A percentile compares a stretch with the other conserved stretches of the same genome.
Evolutionary conservation across 1,139 yeast genomes (phyloP).

Genomic region (Yamadazyma friedrichii): DNA sequence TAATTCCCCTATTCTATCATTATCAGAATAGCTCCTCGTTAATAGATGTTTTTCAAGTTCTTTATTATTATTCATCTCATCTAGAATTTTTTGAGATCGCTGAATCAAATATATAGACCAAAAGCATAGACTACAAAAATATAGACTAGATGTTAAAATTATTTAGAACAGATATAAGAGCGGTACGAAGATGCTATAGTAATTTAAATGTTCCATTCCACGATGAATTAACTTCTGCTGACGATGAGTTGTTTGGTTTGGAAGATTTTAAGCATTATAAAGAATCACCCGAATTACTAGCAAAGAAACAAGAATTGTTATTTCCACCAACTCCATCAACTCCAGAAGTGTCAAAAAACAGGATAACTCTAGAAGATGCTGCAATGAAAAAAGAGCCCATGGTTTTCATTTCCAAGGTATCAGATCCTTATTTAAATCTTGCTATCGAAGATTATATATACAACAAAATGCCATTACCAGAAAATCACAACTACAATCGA

Average conservation of each 20-base stretch:
- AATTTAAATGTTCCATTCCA: slow-evolving; percentile 33
- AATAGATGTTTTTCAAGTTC: slow-evolving; percentile 53
- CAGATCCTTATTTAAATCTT: slow-evolving; percentile 71
- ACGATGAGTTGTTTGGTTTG: slow-evolving; percentile 37
- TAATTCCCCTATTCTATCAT: slow-evolving; percentile 45
- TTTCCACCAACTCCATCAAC: background rate
- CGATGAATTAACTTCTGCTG: slow-evolving; percentile 36
- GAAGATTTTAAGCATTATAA: slow-evolving; percentile 41
- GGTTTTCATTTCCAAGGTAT: slow-evolving; percentile 45
- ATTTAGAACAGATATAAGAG: background rate
- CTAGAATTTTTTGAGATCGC: background rate
- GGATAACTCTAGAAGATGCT: slow-evolving; percentile 14
- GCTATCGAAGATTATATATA: slow-evolving; percentile 83
- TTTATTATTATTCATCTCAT: slow-evolving; percentile 18
- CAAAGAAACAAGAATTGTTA: slow-evolving; percentile 9
- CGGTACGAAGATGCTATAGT: slow-evolving; percentile 1
- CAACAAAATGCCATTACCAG: slow-evolving; percentile 51
- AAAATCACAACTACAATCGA: slow-evolving; percentile 38
- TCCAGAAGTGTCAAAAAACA: background rate
- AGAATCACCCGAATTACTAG: slow-evolving; percentile 29
- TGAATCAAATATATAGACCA: background rate
- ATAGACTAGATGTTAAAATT: background rate
- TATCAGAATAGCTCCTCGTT: slow-evolving; percentile 46
- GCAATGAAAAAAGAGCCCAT: slow-evolving; percentile 24
- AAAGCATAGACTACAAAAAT: no score